Percentiles rank a stretch among this genome's conserved stretches.
These are phyloP conservation scores for Exsudoporus frostii DNA, from an alignment of 768 basidiomycete genomes.

Conservation along the genomic window DNA sequence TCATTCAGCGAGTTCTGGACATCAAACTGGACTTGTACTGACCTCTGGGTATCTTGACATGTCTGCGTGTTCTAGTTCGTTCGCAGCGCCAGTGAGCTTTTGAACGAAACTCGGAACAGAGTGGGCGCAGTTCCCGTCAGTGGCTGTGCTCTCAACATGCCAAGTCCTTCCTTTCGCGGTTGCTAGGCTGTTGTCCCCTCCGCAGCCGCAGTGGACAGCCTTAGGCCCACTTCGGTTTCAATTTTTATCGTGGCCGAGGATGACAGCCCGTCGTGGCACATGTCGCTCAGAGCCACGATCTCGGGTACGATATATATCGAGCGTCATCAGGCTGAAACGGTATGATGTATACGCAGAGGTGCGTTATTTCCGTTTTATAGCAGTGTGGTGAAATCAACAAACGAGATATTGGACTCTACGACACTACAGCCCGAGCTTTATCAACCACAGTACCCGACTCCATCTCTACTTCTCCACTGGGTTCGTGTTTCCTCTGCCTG, in stretches of 20 bases:
- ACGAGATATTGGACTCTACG: neutral
- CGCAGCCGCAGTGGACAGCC: conserved; percentile 12
- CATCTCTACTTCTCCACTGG: neutral
- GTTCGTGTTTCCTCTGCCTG: neutral
- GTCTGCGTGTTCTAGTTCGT: conserved; percentile 1
- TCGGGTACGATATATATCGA: neutral
- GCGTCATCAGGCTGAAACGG: neutral
- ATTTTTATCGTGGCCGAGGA: neutral
- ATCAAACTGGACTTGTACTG: conserved; percentile 10
- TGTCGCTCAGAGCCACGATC: neutral
- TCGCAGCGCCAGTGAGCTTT: conserved; percentile 1
- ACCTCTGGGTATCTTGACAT: conserved; percentile 46
- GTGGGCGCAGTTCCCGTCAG: neutral
- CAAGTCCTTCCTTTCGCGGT: neutral
- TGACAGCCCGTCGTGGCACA: neutral
- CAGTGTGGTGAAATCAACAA: neutral
- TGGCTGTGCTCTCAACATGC: conserved; percentile 10
- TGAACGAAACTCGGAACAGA: neutral
- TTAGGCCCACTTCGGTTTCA: neutral
- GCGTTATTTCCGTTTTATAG: neutral
- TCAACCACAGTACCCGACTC: neutral
- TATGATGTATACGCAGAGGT: neutral
- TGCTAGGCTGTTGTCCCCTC: neutral
- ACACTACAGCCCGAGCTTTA: neutral
- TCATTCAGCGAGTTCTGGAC: neutral